phyloP scores from a whole-genome alignment of 179 eudicot genomes.

The Silene coronaria region DNA sequence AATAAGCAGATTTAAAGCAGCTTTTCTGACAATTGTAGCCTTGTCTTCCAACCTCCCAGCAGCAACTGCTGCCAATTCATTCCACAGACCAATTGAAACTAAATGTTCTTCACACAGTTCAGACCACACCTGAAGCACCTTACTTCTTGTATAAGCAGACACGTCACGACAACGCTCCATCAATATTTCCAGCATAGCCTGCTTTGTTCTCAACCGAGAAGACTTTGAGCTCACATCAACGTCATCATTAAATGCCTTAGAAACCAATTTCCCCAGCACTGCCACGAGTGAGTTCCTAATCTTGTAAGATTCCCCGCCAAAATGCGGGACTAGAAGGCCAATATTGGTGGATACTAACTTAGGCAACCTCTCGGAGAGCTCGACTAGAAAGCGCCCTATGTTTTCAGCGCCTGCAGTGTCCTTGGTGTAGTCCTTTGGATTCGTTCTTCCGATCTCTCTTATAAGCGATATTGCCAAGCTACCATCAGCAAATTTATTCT shows the following conservation, averaged over 20 bases:
- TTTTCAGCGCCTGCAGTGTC: conserved; percentile 88
- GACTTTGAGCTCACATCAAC: conserved; percentile 85
- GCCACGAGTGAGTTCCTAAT: conserved; percentile 90
- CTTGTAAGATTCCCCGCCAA: conserved; percentile 93
- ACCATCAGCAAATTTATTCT: conserved; percentile 83
- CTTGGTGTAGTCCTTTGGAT: conserved; percentile 70
- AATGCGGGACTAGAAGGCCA: conserved; percentile 82
- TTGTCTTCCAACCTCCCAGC: conserved; percentile 97
- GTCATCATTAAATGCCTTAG: conserved; percentile 82
- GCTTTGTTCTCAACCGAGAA: conserved; percentile 79
- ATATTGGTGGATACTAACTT: conserved; percentile 78
- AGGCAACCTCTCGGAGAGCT: conserved; percentile 78
- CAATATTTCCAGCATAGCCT: conserved; percentile 92
- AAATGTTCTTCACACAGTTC: conserved; percentile 90
- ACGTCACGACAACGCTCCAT: conserved; percentile 88
- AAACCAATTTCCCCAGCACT: conserved; percentile 76
- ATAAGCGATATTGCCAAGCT: conserved; percentile 73
- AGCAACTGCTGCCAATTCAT: conserved; percentile 80
- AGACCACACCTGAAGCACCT: conserved; percentile 91
- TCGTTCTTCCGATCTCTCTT: conserved; percentile 81
- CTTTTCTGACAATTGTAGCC: conserved; percentile 86
- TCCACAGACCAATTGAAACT: conserved; percentile 88
- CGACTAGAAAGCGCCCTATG: conserved; percentile 89
- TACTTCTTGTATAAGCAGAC: conserved; percentile 93
- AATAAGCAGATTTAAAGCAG: conserved; percentile 77